Conservation (phyloP, 2,329 filamentous ascomycete genomes). For the Neofusicoccum umdonicola region DNA sequence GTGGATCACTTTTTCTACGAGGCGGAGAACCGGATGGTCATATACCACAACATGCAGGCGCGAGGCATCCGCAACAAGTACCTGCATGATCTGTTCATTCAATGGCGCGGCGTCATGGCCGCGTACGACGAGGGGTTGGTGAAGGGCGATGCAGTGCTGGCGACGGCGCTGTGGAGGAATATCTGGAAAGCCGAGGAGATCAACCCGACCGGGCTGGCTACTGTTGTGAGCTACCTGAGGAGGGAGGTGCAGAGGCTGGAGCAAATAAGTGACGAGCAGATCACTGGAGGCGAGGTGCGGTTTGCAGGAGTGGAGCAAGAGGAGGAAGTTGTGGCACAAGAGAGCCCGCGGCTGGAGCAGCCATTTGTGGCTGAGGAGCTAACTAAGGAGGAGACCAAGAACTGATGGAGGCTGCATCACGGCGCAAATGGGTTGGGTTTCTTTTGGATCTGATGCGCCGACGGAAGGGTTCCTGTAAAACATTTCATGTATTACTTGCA, state of each 20-base stretch:
- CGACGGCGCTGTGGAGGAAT: conserved; percentile 88
- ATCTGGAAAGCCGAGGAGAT: conserved; percentile 74
- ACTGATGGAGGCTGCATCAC: neutral
- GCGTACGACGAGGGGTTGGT: conserved; percentile 81
- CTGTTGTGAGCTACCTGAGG: conserved; percentile 63
- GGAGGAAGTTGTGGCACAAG: neutral
- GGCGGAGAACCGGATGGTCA: conserved; percentile 78
- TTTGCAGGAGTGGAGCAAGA: neutral
- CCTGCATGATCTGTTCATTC: conserved; percentile 83
- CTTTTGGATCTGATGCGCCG: no score
- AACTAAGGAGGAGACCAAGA: neutral
- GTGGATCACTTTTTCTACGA: conserved; percentile 94
- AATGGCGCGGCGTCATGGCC: conserved; percentile 84
- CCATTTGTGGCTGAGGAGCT: neutral
- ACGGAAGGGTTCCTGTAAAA: neutral
- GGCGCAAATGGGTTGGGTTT: neutral
- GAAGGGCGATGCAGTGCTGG: conserved; percentile 73
- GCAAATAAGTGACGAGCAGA: conserved; percentile 50
- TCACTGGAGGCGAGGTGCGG: conserved; percentile 40
- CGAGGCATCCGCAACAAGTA: conserved; percentile 58
- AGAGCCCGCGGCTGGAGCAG: conserved; percentile 1
- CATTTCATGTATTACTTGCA: neutral
- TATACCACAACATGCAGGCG: conserved; percentile 67
- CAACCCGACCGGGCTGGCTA: conserved; percentile 59
- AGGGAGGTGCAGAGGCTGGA: conserved; percentile 56